Conservation (phyloP, 2,329 filamentous ascomycete species). For the Fusarium devonianum region DNA sequence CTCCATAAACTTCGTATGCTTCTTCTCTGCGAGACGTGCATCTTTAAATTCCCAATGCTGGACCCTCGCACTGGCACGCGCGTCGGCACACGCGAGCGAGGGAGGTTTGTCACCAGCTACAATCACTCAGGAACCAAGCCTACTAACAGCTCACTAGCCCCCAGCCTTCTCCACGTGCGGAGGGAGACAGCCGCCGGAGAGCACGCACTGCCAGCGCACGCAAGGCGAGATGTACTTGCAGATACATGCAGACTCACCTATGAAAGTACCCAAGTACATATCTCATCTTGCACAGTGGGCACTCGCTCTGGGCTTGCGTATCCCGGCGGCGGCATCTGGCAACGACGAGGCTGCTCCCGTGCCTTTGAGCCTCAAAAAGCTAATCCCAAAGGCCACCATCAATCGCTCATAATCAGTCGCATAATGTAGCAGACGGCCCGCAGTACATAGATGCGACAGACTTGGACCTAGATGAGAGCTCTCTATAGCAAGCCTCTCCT, state of each 20-base stretch:
- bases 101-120: slow-evolving; percentile 10
- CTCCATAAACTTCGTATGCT: neutral
- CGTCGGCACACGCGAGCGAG: slow-evolving; percentile 3
- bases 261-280: slow-evolving; percentile 15
- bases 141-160: slow-evolving; percentile 2
- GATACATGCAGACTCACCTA: slow-evolving; percentile 11
- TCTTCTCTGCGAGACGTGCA: neutral
- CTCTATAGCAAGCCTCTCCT: neutral
- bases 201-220: slow-evolving; percentile 7
- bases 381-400: slow-evolving; percentile 3
- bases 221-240: slow-evolving; percentile 16
- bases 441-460: neutral
- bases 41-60: neutral
- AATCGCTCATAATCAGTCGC: neutral
- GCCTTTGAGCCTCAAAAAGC: slow-evolving; percentile 20
- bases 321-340: slow-evolving; percentile 23
- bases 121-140: slow-evolving; percentile 5
- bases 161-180: slow-evolving; percentile 26
- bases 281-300: slow-evolving; percentile 30
- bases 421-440: neutral
- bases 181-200: slow-evolving; percentile 15
- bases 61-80: neutral
- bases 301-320: slow-evolving; percentile 22
- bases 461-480: neutral
- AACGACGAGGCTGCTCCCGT: slow-evolving; percentile 18